Evolutionary conservation across 2,329 filamentous ascomycete species (phyloP).

Genomic region (Nemania bipapillata): DNA sequence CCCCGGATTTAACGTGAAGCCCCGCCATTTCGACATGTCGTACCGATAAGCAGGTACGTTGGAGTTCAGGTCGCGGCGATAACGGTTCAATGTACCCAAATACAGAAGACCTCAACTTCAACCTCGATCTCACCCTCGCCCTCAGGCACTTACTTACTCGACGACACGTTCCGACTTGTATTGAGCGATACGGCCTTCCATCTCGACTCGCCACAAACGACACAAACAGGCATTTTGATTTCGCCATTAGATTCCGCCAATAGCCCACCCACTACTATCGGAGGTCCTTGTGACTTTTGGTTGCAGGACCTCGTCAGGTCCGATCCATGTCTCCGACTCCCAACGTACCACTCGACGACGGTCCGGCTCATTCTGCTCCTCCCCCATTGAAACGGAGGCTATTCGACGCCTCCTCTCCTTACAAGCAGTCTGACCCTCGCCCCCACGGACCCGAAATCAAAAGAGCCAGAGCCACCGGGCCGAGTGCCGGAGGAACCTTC

Average conservation of each 20-base stretch:
- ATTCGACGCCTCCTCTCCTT: conserved; percentile 28
- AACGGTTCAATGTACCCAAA: neutral
- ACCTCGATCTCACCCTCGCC: neutral
- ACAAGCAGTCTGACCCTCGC: conserved; percentile 19
- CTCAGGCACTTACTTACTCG: neutral
- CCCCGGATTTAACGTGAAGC: conserved; percentile 27
- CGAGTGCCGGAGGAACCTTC: conserved; percentile 13
- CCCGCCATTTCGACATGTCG: conserved; percentile 14
- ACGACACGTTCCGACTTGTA: neutral
- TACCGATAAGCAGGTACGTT: neutral
- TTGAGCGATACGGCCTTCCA: neutral
- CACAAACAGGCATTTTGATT: neutral
- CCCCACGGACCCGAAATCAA: conserved; percentile 37
- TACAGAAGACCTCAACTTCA: neutral
- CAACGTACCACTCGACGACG: conserved; percentile 45
- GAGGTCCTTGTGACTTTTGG: conserved; percentile 47
- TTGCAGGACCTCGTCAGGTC: conserved; percentile 48
- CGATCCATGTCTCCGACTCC: conserved; percentile 47
- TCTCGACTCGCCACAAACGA: neutral
- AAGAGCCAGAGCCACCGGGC: conserved; percentile 39
- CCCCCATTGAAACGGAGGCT: conserved; percentile 48
- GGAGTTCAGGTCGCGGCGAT: conserved; percentile 3
- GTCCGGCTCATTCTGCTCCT: conserved; percentile 40
- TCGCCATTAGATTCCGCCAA: conserved; percentile 1
- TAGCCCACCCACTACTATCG: conserved; percentile 19